phyloP scores from a whole-genome alignment of 2,329 filamentous ascomycete species.

The Davidsoniella virescens region DNA sequence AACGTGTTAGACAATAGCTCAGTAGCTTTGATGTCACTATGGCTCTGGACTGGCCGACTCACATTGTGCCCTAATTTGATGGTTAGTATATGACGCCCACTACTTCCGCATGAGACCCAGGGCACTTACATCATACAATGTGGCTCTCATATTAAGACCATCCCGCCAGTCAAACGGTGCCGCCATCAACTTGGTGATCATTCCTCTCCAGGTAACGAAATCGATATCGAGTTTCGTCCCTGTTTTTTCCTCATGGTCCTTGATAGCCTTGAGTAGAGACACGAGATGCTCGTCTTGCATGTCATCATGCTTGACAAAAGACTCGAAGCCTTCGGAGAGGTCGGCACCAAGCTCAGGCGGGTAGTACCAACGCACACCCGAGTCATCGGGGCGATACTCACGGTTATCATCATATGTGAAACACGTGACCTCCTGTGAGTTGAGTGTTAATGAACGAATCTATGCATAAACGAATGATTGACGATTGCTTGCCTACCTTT shows the following conservation, averaged over 20 bases:
- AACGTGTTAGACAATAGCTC: neutral
- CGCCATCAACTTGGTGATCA: constrained; percentile 95
- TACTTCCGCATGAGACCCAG: too few species aligned
- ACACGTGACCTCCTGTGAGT: constrained; percentile 60
- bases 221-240: constrained; percentile 56
- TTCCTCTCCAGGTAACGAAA: constrained; percentile 85
- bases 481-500: constrained; percentile 32
- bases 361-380: constrained; percentile 78
- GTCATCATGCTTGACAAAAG: constrained; percentile 71
- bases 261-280: constrained; percentile 61
- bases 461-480: too few species aligned
- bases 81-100: neutral
- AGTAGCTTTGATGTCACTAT: too few species aligned
- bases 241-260: constrained; percentile 52
- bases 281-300: constrained; percentile 75
- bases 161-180: constrained; percentile 68
- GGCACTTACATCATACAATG: constrained; percentile 57
- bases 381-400: constrained; percentile 56
- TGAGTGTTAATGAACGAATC: neutral
- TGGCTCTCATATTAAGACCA: constrained; percentile 93
- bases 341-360: constrained; percentile 55
- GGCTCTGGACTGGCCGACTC: constrained; percentile 17
- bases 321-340: constrained; percentile 65
- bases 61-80: constrained; percentile 35
- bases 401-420: constrained; percentile 89